These are phyloP conservation scores for Zymoseptoria crescenta DNA, from an alignment of 2,329 filamentous ascomycete genomes.

Conservation along the genomic window DNA sequence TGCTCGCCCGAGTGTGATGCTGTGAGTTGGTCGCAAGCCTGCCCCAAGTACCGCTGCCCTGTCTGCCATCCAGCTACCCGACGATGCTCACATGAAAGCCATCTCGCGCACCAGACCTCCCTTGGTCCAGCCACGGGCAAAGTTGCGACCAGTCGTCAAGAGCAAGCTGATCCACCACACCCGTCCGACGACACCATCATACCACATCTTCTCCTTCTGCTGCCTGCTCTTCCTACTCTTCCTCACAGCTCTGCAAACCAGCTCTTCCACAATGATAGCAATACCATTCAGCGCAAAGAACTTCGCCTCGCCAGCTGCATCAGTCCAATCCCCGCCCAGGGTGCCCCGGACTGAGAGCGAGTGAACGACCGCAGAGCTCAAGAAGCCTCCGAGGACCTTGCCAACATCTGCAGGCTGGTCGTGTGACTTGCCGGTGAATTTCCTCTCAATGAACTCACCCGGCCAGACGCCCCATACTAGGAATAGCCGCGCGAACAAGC, in stretches of 20 bases:
- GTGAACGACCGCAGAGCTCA: slow-evolving; percentile 36
- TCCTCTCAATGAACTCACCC: slow-evolving; percentile 37
- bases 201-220: slow-evolving; percentile 20
- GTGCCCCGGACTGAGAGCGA: slow-evolving; percentile 35
- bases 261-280: slow-evolving; percentile 25
- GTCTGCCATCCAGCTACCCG: no score
- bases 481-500: slow-evolving; percentile 38
- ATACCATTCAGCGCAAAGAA: slow-evolving; percentile 28
- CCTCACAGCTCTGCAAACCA: slow-evolving; percentile 15
- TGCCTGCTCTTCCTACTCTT: slow-evolving; percentile 15
- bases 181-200: slow-evolving; percentile 30
- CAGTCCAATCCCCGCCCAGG: slow-evolving; percentile 30
- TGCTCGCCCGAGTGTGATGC: no score
- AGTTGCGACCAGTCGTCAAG: slow-evolving; percentile 35
- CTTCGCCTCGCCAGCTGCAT: slow-evolving; percentile 26
- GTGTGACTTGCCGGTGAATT: slow-evolving; percentile 29
- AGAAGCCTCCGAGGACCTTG: slow-evolving; percentile 38
- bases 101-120: slow-evolving; percentile 35
- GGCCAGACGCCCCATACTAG: slow-evolving; percentile 41
- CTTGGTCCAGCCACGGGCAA: slow-evolving; percentile 38
- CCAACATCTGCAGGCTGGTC: slow-evolving; percentile 35
- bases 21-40: no score
- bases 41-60: no score
- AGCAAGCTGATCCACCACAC: slow-evolving; percentile 36
- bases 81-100: slow-evolving; percentile 26